Conservation (phyloP, 2,329 filamentous ascomycete genomes). For the Sporothrix schenckii region DNA sequence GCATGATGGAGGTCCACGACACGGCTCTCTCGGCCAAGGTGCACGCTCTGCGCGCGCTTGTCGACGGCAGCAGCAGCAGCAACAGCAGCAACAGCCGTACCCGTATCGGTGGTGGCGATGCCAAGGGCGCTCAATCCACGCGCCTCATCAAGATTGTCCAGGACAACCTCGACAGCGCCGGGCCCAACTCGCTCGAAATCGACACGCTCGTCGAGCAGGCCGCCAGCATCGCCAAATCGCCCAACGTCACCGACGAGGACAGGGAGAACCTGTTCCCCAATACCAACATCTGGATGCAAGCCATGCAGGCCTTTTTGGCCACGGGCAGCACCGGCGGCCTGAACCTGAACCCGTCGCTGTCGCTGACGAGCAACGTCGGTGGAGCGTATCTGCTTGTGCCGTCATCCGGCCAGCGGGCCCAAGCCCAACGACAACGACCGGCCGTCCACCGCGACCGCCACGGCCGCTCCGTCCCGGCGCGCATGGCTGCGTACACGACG, state of each 20-base stretch:
- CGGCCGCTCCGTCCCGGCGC: slow-evolving; percentile 71
- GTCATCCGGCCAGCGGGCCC: slow-evolving; percentile 20
- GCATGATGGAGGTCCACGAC: slow-evolving; percentile 56
- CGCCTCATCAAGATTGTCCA: slow-evolving; percentile 58
- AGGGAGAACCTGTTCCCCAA: slow-evolving; percentile 64
- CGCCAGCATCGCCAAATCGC: slow-evolving; percentile 44
- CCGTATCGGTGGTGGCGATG: slow-evolving; percentile 44
- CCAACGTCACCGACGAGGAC: slow-evolving; percentile 13
- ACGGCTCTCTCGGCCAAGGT: slow-evolving; percentile 47
- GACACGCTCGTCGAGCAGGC: slow-evolving; percentile 58
- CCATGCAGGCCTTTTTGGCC: slow-evolving; percentile 61
- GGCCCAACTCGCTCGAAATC: slow-evolving; percentile 55
- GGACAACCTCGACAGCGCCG: slow-evolving; percentile 56
- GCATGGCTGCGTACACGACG: slow-evolving; percentile 73
- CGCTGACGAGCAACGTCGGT: slow-evolving; percentile 72
- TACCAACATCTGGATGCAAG: slow-evolving; percentile 64
- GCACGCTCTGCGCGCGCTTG: slow-evolving; percentile 48
- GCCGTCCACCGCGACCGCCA: slow-evolving; percentile 62
- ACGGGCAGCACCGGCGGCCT: slow-evolving; percentile 31
- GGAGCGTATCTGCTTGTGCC: slow-evolving; percentile 67
- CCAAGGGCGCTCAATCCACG: slow-evolving; percentile 40
- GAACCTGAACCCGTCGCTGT: slow-evolving; percentile 63
- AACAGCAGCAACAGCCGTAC: slow-evolving; percentile 36
- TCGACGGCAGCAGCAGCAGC: slow-evolving; percentile 47
- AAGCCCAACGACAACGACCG: slow-evolving; percentile 33